Conservation (phyloP, 352 stramenopile species). For the Globisporangium cystogenes region DNA sequence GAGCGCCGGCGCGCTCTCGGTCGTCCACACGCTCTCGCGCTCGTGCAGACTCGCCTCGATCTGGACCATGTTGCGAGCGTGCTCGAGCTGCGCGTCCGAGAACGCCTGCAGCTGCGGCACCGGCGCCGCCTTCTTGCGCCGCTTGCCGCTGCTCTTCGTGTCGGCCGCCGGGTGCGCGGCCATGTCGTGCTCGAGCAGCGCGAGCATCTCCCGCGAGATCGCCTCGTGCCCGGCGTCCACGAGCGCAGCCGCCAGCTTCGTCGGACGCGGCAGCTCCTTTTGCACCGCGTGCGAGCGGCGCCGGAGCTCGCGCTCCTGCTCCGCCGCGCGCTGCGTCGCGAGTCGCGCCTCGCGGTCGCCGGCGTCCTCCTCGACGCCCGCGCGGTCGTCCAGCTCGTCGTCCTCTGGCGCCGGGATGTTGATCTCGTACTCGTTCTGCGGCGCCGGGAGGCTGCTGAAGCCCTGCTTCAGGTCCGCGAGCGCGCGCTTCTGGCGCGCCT, state of each 20-base stretch:
- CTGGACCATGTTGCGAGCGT: slow-evolving; percentile 68
- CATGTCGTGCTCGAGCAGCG: slow-evolving; percentile 60
- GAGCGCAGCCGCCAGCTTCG: slow-evolving; percentile 44
- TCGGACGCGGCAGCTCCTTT: slow-evolving; percentile 59
- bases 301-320: slow-evolving; percentile 53
- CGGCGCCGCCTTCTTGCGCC: slow-evolving; percentile 45
- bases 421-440: slow-evolving; percentile 84
- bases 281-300: slow-evolving; percentile 67
- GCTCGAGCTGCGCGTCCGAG: slow-evolving; percentile 55
- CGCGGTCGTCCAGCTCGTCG: slow-evolving; percentile 15
- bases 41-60: slow-evolving; percentile 64
- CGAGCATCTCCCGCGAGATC: slow-evolving; percentile 58
- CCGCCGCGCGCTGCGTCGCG: slow-evolving; percentile 33
- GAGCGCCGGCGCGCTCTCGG: slow-evolving; percentile 11
- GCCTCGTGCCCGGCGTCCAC: slow-evolving; percentile 34
- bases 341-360: slow-evolving; percentile 72
- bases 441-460: slow-evolving; percentile 69
- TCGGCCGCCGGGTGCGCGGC: slow-evolving; percentile 35
- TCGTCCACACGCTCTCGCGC: slow-evolving; percentile 33
- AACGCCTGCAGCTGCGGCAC: slow-evolving; percentile 34
- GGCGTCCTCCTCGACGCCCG: slow-evolving; percentile 54
- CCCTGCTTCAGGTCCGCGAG: slow-evolving; percentile 54
- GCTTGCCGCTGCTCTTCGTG: slow-evolving; percentile 36
- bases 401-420: slow-evolving; percentile 54
- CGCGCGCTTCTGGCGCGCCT: slow-evolving; percentile 46